Percentiles rank a stretch among this genome's conserved stretches.
phyloP scores from a whole-genome alignment of 2,329 filamentous ascomycete species.

The Chalaropsis thielavioides region DNA sequence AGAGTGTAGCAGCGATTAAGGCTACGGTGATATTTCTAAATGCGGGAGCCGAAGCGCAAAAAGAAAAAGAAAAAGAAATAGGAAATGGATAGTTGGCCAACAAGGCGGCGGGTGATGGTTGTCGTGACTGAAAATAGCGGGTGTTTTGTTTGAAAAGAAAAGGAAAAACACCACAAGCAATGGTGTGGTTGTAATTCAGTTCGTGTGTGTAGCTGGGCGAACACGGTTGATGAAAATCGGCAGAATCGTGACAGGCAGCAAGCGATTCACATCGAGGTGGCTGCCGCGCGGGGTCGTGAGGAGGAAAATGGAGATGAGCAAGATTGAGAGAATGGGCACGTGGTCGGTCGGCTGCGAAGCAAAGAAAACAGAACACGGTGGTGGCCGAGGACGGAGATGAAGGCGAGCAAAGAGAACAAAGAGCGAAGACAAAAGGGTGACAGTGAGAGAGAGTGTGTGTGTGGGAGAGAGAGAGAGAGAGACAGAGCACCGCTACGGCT shows the following conservation, averaged over 20 bases:
- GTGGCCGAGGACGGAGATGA: not conserved
- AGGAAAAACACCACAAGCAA: not conserved
- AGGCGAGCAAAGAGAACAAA: not conserved
- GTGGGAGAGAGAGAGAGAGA: not conserved
- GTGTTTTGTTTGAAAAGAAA: not conserved
- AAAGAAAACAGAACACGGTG: not conserved
- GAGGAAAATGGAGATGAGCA: not conserved
- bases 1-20: not conserved
- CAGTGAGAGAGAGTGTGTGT: not conserved
- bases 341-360: not conserved
- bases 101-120: not conserved
- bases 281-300: conserved; percentile 3
- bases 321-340: not conserved
- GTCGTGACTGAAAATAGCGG: not conserved
- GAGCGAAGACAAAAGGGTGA: not conserved
- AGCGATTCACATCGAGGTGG: not conserved
- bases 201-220: not conserved
- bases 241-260: not conserved
- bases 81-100: not conserved
- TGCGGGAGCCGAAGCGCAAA: not conserved
- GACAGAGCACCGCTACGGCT: not conserved
- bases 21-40: not conserved
- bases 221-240: not conserved
- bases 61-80: not conserved
- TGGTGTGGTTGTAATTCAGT: not conserved